A percentile compares a stretch with the other conserved stretches of the same genome.
phyloP scores from a whole-genome alignment of 345 rosid species.

The Populus alba region DNA sequence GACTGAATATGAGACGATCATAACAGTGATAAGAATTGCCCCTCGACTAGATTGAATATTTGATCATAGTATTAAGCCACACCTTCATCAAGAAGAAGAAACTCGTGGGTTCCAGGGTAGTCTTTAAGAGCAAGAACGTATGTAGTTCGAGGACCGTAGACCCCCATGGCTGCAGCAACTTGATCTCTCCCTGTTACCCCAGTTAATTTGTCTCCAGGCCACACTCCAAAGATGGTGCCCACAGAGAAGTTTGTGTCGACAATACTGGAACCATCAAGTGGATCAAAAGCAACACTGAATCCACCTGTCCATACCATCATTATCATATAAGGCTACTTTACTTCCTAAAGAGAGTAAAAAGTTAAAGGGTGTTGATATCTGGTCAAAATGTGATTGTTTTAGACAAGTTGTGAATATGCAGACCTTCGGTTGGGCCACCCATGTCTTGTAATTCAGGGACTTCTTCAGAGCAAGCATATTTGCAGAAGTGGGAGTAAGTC shows the following conservation, averaged over 20 bases:
- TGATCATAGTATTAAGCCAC: slow-evolving; percentile 7
- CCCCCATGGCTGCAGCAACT: slow-evolving; percentile 95
- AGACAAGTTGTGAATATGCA: slow-evolving; percentile 2
- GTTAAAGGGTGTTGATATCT: neutral
- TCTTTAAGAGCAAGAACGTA: slow-evolving; percentile 85
- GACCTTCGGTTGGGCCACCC: slow-evolving; percentile 97
- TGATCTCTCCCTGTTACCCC: slow-evolving; percentile 82
- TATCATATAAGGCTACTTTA: slow-evolving; percentile 4
- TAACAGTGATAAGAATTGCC: neutral
- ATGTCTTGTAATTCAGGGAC: slow-evolving; percentile 94
- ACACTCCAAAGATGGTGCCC: slow-evolving; percentile 95
- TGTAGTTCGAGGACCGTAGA: slow-evolving; percentile 88
- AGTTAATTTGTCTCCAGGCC: slow-evolving; percentile 93
- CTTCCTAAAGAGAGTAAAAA: neutral
- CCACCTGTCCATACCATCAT: slow-evolving; percentile 47
- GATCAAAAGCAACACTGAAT: slow-evolving; percentile 91
- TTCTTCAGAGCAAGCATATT: slow-evolving; percentile 96
- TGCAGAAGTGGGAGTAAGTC: slow-evolving; percentile 85
- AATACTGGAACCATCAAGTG: slow-evolving; percentile 79
- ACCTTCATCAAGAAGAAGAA: slow-evolving; percentile 99
- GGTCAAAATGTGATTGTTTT: neutral
- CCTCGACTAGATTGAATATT: neutral
- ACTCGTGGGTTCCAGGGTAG: slow-evolving; percentile 86
- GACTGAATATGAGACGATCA: neutral
- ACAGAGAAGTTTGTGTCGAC: slow-evolving; percentile 87